A percentile compares a stretch with the other conserved stretches of the same genome.
These are phyloP conservation scores for Acer yangbiense DNA, from an alignment of 345 rosid genomes.

Conservation along the genomic window DNA sequence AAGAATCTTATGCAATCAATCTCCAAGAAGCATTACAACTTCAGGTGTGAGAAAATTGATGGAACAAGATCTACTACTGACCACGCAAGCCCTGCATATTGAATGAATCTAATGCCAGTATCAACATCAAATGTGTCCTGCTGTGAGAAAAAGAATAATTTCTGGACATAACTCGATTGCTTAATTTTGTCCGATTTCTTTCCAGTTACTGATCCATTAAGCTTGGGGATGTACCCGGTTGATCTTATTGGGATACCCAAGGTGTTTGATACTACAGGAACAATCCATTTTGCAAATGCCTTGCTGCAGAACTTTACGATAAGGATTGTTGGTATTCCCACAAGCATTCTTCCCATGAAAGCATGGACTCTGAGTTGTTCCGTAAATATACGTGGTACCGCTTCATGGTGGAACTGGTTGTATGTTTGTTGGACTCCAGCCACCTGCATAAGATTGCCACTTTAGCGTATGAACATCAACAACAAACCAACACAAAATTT, in stretches of 20 bases:
- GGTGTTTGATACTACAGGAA: constrained; percentile 74
- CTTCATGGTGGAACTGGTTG: constrained; percentile 90
- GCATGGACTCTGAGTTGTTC: constrained; percentile 42
- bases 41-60: constrained; percentile 54
- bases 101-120: constrained; percentile 84
- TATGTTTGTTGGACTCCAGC: constrained; percentile 84
- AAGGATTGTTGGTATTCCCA: constrained; percentile 89
- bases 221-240: constrained; percentile 62
- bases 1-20: neutral
- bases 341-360: constrained; percentile 66
- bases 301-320: constrained; percentile 90
- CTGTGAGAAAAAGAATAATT: constrained; percentile 42
- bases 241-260: constrained; percentile 81
- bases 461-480: neutral
- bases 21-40: constrained; percentile 39
- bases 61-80: constrained; percentile 94
- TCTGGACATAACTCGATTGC: constrained; percentile 58
- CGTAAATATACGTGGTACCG: constrained; percentile 58
- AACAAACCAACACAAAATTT: too few relatives aligned
- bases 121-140: constrained; percentile 72
- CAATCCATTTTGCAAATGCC: constrained; percentile 80
- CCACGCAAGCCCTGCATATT: constrained; percentile 97
- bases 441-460: constrained; percentile 46
- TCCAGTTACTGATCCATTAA: constrained; percentile 38
- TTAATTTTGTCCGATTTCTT: constrained; percentile 51